Evolutionary conservation across 2,329 filamentous ascomycete species (phyloP), one percentile per base, ranked within the genome.

Genomic region (Xenoacremonium recifei): DNA sequence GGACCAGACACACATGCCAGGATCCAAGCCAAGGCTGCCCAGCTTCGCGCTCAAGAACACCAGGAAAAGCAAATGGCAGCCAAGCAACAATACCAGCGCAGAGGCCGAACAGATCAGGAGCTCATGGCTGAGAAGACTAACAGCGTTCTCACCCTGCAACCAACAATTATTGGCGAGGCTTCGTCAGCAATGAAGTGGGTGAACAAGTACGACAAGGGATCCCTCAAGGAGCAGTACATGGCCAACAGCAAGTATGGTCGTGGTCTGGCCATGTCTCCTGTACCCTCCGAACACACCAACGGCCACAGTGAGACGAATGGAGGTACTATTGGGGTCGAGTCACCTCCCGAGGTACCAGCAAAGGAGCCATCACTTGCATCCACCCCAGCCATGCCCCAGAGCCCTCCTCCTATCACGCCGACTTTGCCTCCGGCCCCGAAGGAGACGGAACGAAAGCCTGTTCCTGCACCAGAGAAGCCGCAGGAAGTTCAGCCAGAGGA

Each of bases 131-230:
- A 70, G 42, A 96, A 95, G 76, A 96, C 90, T 3, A 91, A 84
- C 64, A 99, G 93, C 52, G 80, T 95, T 42, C 77, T 96, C 59
- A 96, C 90, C 3, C 72, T 97, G 35, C 91, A 96, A 61, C 87
- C 90, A 2, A 79, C 83, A 39, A 85, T 97, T 48, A 76, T 91
- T 58, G 89, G 77, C 39, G 93, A 96, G 63, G 92, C 91, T 15
- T 93, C 87, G 7, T 87, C 90, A 18, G 93, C 93, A 1, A 85
- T 99, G 84, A 95, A 96, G 65, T 99, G 93, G 93, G 89, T 92
- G 21, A 92, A 77, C 65, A 90, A 90, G 57, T 97, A 96, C 62
- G 93, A 97, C 67, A 95, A 93, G 67, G 84, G 93, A 57, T 76
- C 85, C 6, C 85, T 95, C 48, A 84, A 90, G 40, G 83, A 89